Percentiles rank a stretch among this genome's conserved stretches.
Conservation (phyloP, 2,329 filamentous ascomycete species). For the Magnaporthales sp. region DNA sequence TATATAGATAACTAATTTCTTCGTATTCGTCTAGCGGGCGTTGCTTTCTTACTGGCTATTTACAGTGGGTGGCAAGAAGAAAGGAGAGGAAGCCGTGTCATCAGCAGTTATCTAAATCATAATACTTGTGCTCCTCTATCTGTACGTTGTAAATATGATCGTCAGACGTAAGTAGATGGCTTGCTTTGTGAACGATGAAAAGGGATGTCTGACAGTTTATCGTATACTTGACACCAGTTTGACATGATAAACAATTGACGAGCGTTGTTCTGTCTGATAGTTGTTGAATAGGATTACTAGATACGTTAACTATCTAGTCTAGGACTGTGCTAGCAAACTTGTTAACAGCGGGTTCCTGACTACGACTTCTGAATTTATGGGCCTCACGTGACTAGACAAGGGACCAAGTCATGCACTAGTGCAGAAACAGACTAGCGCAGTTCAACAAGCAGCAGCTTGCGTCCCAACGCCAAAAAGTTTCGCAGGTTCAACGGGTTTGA, state of each 20-base stretch:
- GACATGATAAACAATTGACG: too few species aligned
- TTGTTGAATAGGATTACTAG: too few species aligned
- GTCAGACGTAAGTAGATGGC: neutral
- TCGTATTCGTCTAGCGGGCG: neutral
- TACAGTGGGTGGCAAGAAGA: neutral
- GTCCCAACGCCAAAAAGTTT: slow-evolving; percentile 9
- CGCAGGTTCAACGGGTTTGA: slow-evolving; percentile 3
- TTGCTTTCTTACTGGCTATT: neutral
- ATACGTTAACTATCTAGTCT: neutral
- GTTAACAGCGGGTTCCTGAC: neutral
- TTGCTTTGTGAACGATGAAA: neutral
- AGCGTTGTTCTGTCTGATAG: too few species aligned
- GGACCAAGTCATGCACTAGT: neutral
- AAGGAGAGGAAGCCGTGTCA: neutral
- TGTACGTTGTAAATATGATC: neutral
- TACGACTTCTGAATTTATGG: neutral
- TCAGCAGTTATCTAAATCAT: neutral
- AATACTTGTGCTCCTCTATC: neutral
- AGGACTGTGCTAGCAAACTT: neutral
- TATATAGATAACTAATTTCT: slow-evolving; percentile 1
- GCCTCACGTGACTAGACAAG: neutral
- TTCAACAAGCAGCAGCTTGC: slow-evolving; percentile 33
- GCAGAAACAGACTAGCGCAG: slow-evolving; percentile 22
- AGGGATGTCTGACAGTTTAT: too few species aligned
- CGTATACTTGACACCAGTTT: too few species aligned